Evolutionary conservation across 495 filamentous ascomycete genomes (phyloP).

Genomic region (Penicillium salamii): DNA sequence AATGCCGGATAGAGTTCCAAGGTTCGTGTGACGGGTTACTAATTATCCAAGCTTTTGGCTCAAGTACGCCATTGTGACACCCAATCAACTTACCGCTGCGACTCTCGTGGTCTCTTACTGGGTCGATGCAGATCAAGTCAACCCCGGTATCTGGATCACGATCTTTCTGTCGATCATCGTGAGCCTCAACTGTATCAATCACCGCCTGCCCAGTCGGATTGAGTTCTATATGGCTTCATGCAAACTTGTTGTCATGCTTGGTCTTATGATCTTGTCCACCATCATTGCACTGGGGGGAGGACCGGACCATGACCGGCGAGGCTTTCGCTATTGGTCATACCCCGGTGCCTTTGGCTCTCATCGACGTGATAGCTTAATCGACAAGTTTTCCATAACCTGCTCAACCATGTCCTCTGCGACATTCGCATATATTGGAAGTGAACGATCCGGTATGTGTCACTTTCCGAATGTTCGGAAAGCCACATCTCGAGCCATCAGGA

Average conservation of each 20-base stretch:
- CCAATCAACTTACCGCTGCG: conserved; percentile 75
- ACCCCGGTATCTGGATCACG: conserved; percentile 72
- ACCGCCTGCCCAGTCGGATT: conserved; percentile 44
- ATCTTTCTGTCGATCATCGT: conserved; percentile 63
- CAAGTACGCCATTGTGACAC: conserved; percentile 73
- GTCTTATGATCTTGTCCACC: conserved; percentile 63
- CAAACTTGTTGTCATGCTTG: conserved; percentile 69
- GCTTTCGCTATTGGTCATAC: conserved; percentile 71
- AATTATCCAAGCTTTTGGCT: conserved; percentile 41
- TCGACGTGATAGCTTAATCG: conserved; percentile 8
- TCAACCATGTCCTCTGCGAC: conserved; percentile 69
- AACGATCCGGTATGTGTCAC: conserved; percentile 72
- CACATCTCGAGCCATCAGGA: conserved; percentile 68
- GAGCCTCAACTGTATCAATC: conserved; percentile 57
- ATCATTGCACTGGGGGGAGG: conserved; percentile 67
- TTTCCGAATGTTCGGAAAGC: conserved; percentile 66
- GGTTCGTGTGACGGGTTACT: not conserved
- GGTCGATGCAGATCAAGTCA: conserved; percentile 54
- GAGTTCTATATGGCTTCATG: conserved; percentile 55
- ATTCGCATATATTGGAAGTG: conserved; percentile 80
- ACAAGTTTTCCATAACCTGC: conserved; percentile 66
- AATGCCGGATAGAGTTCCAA: not conserved
- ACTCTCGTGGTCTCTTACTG: conserved; percentile 71
- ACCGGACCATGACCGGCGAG: conserved; percentile 59
- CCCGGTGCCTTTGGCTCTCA: conserved; percentile 27